phyloP scores from a whole-genome alignment of 2,329 filamentous ascomycete species.

The Aspergillus hiratsukae region DNA sequence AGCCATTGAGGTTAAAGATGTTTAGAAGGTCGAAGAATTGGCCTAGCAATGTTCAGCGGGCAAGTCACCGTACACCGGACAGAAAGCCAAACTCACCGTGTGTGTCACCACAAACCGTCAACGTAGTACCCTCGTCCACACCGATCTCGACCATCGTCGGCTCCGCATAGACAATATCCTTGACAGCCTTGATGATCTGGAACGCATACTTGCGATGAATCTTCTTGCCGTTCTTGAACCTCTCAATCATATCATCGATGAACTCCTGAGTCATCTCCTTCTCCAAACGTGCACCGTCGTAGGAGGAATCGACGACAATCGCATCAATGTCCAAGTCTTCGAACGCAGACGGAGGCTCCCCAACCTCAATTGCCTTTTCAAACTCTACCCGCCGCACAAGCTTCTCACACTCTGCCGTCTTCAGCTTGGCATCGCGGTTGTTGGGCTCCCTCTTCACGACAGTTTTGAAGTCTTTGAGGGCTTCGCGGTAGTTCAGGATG shows the following conservation, averaged over 20 bases:
- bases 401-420: constrained; percentile 90
- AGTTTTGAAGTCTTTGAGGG: constrained; percentile 85
- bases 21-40: constrained; percentile 98
- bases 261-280: constrained; percentile 93
- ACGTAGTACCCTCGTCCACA: constrained; percentile 67
- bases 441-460: constrained; percentile 81
- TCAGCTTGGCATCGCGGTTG: constrained; percentile 88
- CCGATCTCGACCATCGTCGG: constrained; percentile 95
- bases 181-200: constrained; percentile 87
- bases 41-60: constrained; percentile 47
- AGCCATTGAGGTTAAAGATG: constrained; percentile 87
- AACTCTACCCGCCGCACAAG: constrained; percentile 89
- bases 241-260: constrained; percentile 92
- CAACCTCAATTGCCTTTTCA: constrained; percentile 88
- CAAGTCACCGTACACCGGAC: neutral
- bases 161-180: constrained; percentile 85
- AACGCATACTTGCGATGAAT: constrained; percentile 95
- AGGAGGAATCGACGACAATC: constrained; percentile 75
- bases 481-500: constrained; percentile 82
- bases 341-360: constrained; percentile 85
- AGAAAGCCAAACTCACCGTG: constrained; percentile 58
- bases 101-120: constrained; percentile 96
- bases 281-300: constrained; percentile 75
- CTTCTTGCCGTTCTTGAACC: constrained; percentile 95
- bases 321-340: constrained; percentile 84